Evolutionary conservation across 169 alveolate genomes (phyloP), one percentile per base, ranked within the genome.

Genomic region (Cryptosporidium muris): DNA sequence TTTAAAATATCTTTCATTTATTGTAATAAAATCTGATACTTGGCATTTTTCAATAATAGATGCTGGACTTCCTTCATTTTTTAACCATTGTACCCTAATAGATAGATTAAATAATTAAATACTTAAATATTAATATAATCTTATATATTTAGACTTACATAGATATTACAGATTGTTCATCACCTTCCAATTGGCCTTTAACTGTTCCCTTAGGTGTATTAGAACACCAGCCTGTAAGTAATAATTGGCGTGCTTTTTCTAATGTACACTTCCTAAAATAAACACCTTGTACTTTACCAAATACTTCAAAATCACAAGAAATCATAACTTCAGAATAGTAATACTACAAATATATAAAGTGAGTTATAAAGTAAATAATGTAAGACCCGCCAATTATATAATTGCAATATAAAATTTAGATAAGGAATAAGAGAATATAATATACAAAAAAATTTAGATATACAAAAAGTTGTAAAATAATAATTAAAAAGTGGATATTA

Each of bases 251-350:
- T 1, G 93, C 93, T 40, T 65, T 54, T 8, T 14, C 16, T 6
- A 14, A 49, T 12, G 93, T 90, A 68, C 90, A 52, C 80, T 51
- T 89, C 45, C 93, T 51, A 66, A 90, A 90, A 56, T 34, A 88
- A 7, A 90, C 93, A n/a, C 93, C 94, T 65, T 90, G 93, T 63
- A 90, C 93, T 16, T 36, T 90, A 1, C 93, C 93, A 45, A 89
- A 81, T 7, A 90, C 92, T 64, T 90, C 93, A 25, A 90, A 90
- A 12, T 64, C 62, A 42, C 88, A 66, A 58, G 51, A 63, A 9
- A 65, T 36, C 80, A 63, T 74, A 47, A 25, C 0, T 25, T 25
- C 25, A 25, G 25, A 25, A 0, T 25, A 25, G 0, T 25, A 25
- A 25, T 25, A 25, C 25, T 25, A 25, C 25, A 25, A 25, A 25